Evolutionary conservation across 1,139 yeast species (phyloP), one percentile per base, ranked within the genome.

Genomic region (Geotrichum phurueaensis): DNA sequence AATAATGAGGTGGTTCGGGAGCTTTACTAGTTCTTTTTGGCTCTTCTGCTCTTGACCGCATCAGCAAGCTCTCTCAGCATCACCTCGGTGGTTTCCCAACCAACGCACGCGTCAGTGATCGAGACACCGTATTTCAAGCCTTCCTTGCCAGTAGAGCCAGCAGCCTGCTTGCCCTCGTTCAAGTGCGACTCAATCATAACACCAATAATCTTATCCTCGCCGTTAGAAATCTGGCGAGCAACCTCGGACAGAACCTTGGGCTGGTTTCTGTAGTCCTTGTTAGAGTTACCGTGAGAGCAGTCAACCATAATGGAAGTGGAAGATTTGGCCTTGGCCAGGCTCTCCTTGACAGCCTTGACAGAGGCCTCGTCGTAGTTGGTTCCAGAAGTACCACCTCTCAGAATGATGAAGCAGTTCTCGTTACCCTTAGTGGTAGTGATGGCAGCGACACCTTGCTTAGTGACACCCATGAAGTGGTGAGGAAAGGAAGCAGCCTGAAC

Each of bases 211-310:
- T 81, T 77, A 52, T 80, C 80, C 69, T 87, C 88, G 65, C 99
- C 99, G n/a, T 77, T 79, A 20, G 81, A 75, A 55, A 94, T 75
- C 76, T 94, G 99, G 61, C 84, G 84, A 63, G 92, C 91, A 62
- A 94, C 83, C 59, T 79, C 83, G 23, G 83, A 81, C 23, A 96
- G 91, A n/a, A 92, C 99, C 74, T 82, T 83, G 55, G 98, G 97
- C 79, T 94, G 99, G 77, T 94, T 94, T 71, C 81, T 83, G 81
- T 85, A 92, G 76, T 94, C 86, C 75, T 94, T 94, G 71, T 81
- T 84, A 56, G 97, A 89, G 79, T 94, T 94, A 65, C 97, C 99
- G 73, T 94, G 99, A 51, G 97, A 91, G 74, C 98, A 94, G 76
- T 94, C 99, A 65, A 94, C 86, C 98, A 94, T 94, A 71, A 94